These are phyloP conservation scores for Apiospora rasikravindrae DNA, from an alignment of 2,329 filamentous ascomycete genomes.

Conservation along the genomic window DNA sequence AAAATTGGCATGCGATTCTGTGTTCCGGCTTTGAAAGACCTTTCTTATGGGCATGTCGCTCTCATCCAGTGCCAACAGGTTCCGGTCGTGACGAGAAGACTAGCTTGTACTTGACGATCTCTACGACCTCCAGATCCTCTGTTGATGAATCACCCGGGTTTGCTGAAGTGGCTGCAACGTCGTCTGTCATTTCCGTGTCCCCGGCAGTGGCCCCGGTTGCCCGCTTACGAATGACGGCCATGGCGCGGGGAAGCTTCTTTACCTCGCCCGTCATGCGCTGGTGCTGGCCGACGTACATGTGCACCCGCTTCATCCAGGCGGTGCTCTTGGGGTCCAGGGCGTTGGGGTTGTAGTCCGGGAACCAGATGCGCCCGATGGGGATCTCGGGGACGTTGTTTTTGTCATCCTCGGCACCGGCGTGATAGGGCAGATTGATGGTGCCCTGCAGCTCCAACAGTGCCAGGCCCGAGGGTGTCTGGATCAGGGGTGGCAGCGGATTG, in stretches of 20 bases:
- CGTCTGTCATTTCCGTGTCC: slow-evolving; percentile 35
- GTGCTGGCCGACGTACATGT: slow-evolving; percentile 86
- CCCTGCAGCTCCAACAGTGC: slow-evolving; percentile 94
- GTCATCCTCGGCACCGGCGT: slow-evolving; percentile 27
- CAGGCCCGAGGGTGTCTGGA: slow-evolving; percentile 88
- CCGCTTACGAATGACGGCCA: slow-evolving; percentile 76
- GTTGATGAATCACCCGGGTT: slow-evolving; percentile 36
- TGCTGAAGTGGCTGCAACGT: slow-evolving; percentile 40
- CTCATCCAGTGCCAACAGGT: slow-evolving; percentile 67
- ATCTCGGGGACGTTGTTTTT: slow-evolving; percentile 45
- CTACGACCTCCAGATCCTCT: slow-evolving; percentile 77
- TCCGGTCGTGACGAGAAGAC: slow-evolving; percentile 85
- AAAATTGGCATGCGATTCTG: background rate
- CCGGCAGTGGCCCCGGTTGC: background rate
- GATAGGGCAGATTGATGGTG: slow-evolving; percentile 75
- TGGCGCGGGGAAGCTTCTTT: slow-evolving; percentile 79
- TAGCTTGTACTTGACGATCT: slow-evolving; percentile 86
- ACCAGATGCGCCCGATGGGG: slow-evolving; percentile 74
- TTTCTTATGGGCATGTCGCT: background rate
- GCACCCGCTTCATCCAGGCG: slow-evolving; percentile 88
- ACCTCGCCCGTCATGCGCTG: slow-evolving; percentile 90
- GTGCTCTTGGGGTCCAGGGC: slow-evolving; percentile 55
- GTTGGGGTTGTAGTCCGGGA: slow-evolving; percentile 73
- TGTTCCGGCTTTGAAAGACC: background rate
- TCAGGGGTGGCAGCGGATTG: slow-evolving; percentile 75